Conservation (phyloP, 2,329 filamentous ascomycete genomes). For the Aspergillus fructus region DNA sequence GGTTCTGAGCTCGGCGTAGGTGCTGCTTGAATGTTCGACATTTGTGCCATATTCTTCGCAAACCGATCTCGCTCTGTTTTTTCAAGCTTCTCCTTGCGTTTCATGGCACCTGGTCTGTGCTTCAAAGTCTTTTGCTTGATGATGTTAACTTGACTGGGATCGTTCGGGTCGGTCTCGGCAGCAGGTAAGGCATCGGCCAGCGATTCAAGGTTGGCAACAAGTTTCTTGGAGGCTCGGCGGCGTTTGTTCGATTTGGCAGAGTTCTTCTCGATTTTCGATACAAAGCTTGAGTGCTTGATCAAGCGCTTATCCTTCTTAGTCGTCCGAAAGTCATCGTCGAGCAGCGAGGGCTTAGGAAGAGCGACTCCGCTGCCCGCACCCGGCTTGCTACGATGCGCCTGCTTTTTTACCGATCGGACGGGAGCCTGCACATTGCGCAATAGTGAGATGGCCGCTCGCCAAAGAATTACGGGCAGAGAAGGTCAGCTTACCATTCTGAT, state of each 20-base stretch:
- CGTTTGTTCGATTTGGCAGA: conserved; percentile 59
- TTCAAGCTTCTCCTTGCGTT: conserved; percentile 78
- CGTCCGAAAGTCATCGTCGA: conserved; percentile 57
- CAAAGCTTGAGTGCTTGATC: conserved; percentile 77
- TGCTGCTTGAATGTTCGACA: conserved; percentile 51
- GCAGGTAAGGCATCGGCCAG: conserved; percentile 80
- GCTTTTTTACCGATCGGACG: conserved; percentile 22
- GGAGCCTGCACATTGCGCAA: conserved; percentile 29
- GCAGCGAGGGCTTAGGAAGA: conserved; percentile 20
- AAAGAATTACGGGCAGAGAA: background rate
- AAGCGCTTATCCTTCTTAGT: conserved; percentile 80
- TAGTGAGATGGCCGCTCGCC: background rate
- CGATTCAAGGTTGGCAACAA: conserved; percentile 70
- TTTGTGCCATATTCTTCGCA: conserved; percentile 74
- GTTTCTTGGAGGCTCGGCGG: conserved; percentile 71
- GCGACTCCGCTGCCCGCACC: conserved; percentile 18
- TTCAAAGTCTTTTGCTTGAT: conserved; percentile 73
- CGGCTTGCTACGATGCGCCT: conserved; percentile 17
- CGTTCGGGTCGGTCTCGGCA: conserved; percentile 48
- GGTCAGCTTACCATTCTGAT: background rate
- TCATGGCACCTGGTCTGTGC: conserved; percentile 74
- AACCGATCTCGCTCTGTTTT: conserved; percentile 81
- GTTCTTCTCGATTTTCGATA: conserved; percentile 71
- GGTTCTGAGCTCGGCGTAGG: conserved; percentile 22
- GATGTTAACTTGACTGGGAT: conserved; percentile 60